A percentile compares a stretch with the other conserved stretches of the same genome.
Evolutionary conservation across 108 stramenopile genomes (phyloP).

Genomic region (Halocafeteria seosinensis): DNA sequence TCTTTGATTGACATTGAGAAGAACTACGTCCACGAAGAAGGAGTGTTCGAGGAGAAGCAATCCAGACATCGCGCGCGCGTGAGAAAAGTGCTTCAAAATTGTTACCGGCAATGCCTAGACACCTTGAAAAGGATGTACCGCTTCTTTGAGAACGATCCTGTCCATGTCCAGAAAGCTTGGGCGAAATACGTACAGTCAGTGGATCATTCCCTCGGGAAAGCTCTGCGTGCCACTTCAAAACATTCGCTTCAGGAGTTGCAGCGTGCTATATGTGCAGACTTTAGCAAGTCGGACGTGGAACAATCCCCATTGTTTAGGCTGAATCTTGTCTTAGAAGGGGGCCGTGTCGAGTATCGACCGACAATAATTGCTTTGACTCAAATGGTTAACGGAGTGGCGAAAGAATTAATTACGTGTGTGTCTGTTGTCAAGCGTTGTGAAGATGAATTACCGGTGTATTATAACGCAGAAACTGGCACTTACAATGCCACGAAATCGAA

Average conservation of each 20-base stretch:
- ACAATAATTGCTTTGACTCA: conserved; percentile 43
- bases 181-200: conserved; percentile 14
- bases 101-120: conserved; percentile 16
- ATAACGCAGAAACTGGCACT: not conserved
- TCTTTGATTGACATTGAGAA: conserved; percentile 37
- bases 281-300: conserved; percentile 15
- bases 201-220: conserved; percentile 23
- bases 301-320: conserved; percentile 39
- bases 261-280: conserved; percentile 41
- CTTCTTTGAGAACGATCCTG: conserved; percentile 35
- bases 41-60: conserved; percentile 32
- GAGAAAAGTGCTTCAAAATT: conserved; percentile 10
- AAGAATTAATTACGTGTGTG: conserved; percentile 35
- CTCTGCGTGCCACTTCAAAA: conserved; percentile 40
- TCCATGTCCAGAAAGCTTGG: conserved; percentile 45
- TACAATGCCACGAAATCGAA: not conserved
- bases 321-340: conserved; percentile 34
- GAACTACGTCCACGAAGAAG: conserved; percentile 33
- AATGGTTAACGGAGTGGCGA: conserved; percentile 40
- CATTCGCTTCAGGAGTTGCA: conserved; percentile 36
- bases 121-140: conserved; percentile 28
- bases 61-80: conserved; percentile 21
- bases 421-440: conserved; percentile 32
- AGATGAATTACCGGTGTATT: conserved; percentile 13
- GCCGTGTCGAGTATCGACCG: conserved; percentile 34